phyloP scores from a whole-genome alignment of 805 yeast species.

The Nakazawaea populi region DNA sequence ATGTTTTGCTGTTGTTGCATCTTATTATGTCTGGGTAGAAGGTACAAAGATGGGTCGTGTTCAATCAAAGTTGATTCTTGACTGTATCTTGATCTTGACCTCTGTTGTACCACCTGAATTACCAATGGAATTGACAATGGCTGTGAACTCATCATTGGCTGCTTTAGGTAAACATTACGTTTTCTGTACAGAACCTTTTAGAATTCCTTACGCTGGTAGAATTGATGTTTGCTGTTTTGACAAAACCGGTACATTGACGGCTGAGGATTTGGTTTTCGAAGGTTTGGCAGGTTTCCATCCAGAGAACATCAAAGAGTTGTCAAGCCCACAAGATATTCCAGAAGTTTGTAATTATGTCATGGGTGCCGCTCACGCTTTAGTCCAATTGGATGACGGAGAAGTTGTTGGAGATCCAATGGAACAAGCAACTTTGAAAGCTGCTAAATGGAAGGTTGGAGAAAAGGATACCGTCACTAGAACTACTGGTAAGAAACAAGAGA shows the following conservation, averaged over 20 bases:
- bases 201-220: slow-evolving; percentile 97
- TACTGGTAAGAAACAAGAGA: slow-evolving; percentile 29
- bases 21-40: slow-evolving; percentile 97
- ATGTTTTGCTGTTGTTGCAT: slow-evolving; percentile 89
- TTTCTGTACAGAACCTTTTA: slow-evolving; percentile 97
- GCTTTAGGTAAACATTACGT: slow-evolving; percentile 84
- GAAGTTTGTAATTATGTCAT: slow-evolving; percentile 61
- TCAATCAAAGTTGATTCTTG: slow-evolving; percentile 87
- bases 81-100: slow-evolving; percentile 92
- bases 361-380: slow-evolving; percentile 96
- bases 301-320: slow-evolving; percentile 48
- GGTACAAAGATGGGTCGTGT: slow-evolving; percentile 95
- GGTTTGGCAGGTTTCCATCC: slow-evolving; percentile 79
- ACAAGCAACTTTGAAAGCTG: slow-evolving; percentile 85
- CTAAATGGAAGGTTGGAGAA: slow-evolving; percentile 76
- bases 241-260: slow-evolving; percentile 96
- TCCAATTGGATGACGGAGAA: slow-evolving; percentile 91
- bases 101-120: slow-evolving; percentile 98
- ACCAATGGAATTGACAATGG: slow-evolving; percentile 98
- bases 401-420: slow-evolving; percentile 99
- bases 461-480: slow-evolving; percentile 63
- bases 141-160: slow-evolving; percentile 87
- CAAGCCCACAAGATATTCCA: slow-evolving; percentile 59
- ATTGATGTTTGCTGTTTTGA: slow-evolving; percentile 98
- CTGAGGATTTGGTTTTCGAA: slow-evolving; percentile 93